Base-by-base conservation (phyloP, 129 eudicot genomes). In the Flaveria brownii region DNA sequence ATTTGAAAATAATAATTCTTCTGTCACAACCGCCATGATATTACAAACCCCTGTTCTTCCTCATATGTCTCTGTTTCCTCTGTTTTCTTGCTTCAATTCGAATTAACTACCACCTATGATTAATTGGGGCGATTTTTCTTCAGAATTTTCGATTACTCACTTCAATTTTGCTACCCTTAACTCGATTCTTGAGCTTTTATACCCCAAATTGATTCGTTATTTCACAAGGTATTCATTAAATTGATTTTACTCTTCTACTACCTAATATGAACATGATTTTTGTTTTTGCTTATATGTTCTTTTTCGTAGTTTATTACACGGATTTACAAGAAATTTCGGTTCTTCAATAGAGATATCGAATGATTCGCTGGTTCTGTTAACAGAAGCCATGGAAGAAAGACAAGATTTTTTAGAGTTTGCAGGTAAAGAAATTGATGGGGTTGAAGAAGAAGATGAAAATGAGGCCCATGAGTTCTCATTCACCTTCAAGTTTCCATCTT, bases 401-500 rank as follows among this genome's bases (percentile, higher is more conserved):
- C 22, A 49, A 49, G 73, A 76, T 9, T 18, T 33, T 49, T 13
- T 76, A 5, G 72, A 65, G 63, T 36, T 63, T 64, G 18, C 9
- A 45, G 47, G 46, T n/a, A 76, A 84, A 70, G 66, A 75, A 56
- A 43, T 42, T 15, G 71, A 11, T 18, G 17, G 65, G 74, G 20
- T 28, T 18, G 86, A 66, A 59, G 70, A 75, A 55, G 70, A 75
- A 55, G 72, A 78, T n/a, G 76, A 66, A 49, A 68, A 64, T 54
- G 73, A 85, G 50, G 54, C 73, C 45, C 20, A 70, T 18, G 95
- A 87, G 82, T 70, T 77, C n/a, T 66, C 51, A 30, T 87, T 92
- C 49, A 77, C 77, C 17, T 92, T 92, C 68, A 87, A 82, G 59
- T 92, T 92, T 73, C 98, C 93, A 4, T 80, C 87, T 25, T 92